Percentiles rank a stretch among this genome's conserved stretches.
phyloP scores from a whole-genome alignment of 2,329 filamentous ascomycete species.

The Penicillium griseofulvum region DNA sequence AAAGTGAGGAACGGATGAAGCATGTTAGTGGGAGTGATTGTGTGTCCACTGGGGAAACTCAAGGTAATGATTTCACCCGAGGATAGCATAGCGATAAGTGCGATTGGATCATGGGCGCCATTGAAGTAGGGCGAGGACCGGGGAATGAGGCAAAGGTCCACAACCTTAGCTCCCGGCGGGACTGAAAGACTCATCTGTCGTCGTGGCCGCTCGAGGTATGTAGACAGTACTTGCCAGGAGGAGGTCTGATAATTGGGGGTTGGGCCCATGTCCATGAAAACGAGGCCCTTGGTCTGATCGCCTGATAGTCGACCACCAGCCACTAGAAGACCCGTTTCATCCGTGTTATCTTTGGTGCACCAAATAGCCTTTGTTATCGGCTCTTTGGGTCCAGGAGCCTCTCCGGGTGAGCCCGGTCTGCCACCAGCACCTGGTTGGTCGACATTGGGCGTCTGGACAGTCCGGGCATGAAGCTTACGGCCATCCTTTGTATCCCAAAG shows the following conservation, averaged over 20 bases:
- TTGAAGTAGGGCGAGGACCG: constrained; percentile 79
- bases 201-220: constrained; percentile 76
- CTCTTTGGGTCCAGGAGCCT: constrained; percentile 61
- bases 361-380: constrained; percentile 78
- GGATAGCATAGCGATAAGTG: constrained; percentile 72
- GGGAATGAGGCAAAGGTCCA: constrained; percentile 80
- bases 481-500: constrained; percentile 94
- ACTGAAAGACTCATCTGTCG: constrained; percentile 68
- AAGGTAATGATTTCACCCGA: constrained; percentile 88
- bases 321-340: constrained; percentile 85
- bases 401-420: constrained; percentile 45
- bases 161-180: constrained; percentile 72
- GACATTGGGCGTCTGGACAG: constrained; percentile 69
- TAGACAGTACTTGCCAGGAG: constrained; percentile 76
- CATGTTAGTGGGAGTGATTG: constrained; percentile 89
- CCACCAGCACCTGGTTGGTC: constrained; percentile 61
- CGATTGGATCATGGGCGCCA: constrained; percentile 87
- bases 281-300: constrained; percentile 70
- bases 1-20: constrained; percentile 83
- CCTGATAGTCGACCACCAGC: constrained; percentile 74
- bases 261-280: constrained; percentile 81
- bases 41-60: constrained; percentile 87
- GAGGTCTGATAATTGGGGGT: constrained; percentile 91
- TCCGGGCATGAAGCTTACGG: constrained; percentile 77
- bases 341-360: constrained; percentile 92